phyloP scores from a whole-genome alignment of 1,284 basidiomycete species.

The Leccinum fallax region DNA sequence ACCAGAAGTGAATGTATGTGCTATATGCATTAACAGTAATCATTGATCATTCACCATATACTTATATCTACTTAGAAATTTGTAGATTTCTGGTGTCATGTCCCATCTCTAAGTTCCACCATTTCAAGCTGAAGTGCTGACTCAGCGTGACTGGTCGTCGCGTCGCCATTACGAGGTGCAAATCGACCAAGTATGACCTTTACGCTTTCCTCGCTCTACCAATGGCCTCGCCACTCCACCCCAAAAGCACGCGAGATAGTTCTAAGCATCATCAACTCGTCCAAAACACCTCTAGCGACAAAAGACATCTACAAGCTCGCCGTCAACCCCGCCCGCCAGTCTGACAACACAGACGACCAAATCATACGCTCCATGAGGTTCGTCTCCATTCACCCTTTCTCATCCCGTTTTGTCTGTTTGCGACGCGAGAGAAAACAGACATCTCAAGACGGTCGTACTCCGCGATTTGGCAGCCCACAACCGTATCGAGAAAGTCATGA shows the following conservation, averaged over 20 bases:
- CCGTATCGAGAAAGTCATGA: conserved; percentile 48
- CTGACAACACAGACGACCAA: conserved; percentile 42
- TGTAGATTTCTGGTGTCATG: no score
- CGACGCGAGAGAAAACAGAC: conserved; percentile 40
- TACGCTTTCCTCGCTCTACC: conserved; percentile 24
- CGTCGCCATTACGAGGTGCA: no score
- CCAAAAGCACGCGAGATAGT: conserved; percentile 27
- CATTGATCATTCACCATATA: no score
- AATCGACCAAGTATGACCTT: conserved; percentile 6
- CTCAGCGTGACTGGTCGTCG: no score
- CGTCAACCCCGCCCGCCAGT: conserved; percentile 8
- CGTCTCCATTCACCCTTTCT: conserved; percentile 15
- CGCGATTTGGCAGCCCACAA: conserved; percentile 46
- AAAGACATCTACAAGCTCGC: conserved; percentile 33
- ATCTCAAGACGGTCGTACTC: conserved; percentile 57
- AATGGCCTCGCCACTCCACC: conserved; percentile 31
- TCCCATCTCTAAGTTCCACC: no score
- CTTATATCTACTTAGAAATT: no score
- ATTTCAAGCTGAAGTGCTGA: no score
- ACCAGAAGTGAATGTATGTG: no score
- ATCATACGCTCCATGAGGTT: conserved; percentile 53
- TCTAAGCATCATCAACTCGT: conserved; percentile 24
- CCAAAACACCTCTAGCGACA: conserved; percentile 29
- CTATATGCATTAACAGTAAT: no score
- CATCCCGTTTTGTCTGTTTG: not conserved